Evolutionary conservation across 1,284 basidiomycete species (phyloP), one percentile per base, ranked within the genome.

Genomic region (Boletus sp.): DNA sequence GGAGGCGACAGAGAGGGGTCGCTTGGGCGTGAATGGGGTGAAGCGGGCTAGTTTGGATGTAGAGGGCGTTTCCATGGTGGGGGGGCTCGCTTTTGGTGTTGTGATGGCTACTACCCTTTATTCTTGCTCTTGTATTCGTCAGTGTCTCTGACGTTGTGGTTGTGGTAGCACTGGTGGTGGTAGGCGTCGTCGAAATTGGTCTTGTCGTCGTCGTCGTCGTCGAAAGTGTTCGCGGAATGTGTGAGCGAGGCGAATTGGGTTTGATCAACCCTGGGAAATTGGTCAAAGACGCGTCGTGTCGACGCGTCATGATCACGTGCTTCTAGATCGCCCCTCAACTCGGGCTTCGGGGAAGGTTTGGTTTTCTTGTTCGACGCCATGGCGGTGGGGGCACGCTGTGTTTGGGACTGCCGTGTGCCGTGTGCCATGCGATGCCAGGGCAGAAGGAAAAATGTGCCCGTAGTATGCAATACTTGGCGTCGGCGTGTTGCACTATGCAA

Each of bases 21-120:
- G 78, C 64, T 80, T 84, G 11, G 84, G 84, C 1, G 85, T 85
- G 61, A 82, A 84, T 18, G 78, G 77, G n/a, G 69, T 60, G 24
- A 68, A 61, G 16, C 74, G 71, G 39, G 66, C 60, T 37, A 71
- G 64, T 59, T 70, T 77, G 16, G 69, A 73, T 5, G 53, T 68
- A 7, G 68, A 70, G 16, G 68, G 68, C 0, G 66, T 61, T 31
- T 62, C 62, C 37, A 61, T 57, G 36, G 53, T 50, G 7, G 7
- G 44, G 15, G 15, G 43, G 37, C 36, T 64, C 55, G 59, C 13
- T 60, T 12, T 56, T 6, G 47, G n/a, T 31, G 20, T 16, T 44
- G 22, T 46, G 53, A 51, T 57, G 51, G 22, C 2, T 55, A 7
- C 33, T 43, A 15, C 31, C 57, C 45, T 51, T 59, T 36, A 44